A percentile compares a stretch with the other conserved stretches of the same genome.
Conservation (phyloP, 2,329 filamentous ascomycete species). For the Ilyonectria mors-panacis region DNA sequence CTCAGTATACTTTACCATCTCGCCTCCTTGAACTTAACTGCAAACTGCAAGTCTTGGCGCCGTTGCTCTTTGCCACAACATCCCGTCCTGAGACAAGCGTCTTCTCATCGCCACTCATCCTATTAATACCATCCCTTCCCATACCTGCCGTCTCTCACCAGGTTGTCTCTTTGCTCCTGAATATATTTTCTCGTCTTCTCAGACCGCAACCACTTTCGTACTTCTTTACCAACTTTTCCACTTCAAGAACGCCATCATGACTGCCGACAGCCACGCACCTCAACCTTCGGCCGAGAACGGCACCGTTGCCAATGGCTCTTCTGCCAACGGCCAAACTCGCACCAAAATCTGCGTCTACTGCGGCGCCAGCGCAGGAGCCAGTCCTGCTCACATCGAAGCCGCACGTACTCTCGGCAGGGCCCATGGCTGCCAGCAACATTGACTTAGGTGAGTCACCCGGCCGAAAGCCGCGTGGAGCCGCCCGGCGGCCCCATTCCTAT, state of each 20-base stretch:
- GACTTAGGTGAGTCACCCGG: constrained; percentile 70
- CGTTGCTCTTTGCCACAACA: constrained; percentile 29
- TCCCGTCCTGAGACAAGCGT: constrained; percentile 27
- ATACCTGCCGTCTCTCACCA: constrained; percentile 2
- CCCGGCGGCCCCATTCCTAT: not conserved
- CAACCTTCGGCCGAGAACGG: constrained; percentile 43
- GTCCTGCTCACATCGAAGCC: constrained; percentile 81
- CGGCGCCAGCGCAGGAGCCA: constrained; percentile 82
- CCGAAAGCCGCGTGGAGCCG: constrained; percentile 7
- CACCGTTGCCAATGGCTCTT: constrained; percentile 41
- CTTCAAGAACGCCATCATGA: constrained; percentile 45
- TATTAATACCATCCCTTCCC: constrained; percentile 14
- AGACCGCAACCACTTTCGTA: constrained; percentile 2
- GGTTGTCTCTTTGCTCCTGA: not conserved
- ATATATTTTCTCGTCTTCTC: not conserved
- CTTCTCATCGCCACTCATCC: constrained; percentile 26
- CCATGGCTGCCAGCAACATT: constrained; percentile 83
- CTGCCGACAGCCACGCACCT: constrained; percentile 44
- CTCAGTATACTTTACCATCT: not conserved
- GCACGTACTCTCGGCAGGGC: constrained; percentile 81
- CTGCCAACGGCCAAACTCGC: constrained; percentile 53
- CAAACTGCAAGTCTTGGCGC: not conserved
- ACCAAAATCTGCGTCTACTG: constrained; percentile 95
- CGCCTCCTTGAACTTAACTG: not conserved
- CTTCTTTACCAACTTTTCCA: not conserved